Evolutionary conservation across 768 basidiomycete genomes (phyloP).

Genomic region (Mycena floridula): DNA sequence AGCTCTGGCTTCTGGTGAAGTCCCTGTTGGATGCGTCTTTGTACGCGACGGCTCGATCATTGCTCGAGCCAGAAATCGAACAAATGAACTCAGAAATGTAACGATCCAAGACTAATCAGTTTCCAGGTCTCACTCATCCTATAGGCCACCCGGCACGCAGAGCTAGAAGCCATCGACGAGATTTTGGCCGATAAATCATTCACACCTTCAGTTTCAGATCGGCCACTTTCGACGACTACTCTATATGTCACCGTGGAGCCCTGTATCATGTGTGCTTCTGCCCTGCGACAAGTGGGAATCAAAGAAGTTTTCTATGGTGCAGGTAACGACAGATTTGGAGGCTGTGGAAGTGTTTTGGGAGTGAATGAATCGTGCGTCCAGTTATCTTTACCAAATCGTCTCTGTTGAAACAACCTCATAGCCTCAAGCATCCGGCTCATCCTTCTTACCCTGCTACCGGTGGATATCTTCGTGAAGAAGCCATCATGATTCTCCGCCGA

Average conservation of each 20-base stretch:
- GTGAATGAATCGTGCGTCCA: constrained; percentile 67
- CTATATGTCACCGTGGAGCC: constrained; percentile 99
- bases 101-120: constrained; percentile 11
- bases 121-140: no score
- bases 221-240: constrained; percentile 72
- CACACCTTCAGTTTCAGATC: constrained; percentile 53
- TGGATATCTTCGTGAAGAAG: constrained; percentile 75
- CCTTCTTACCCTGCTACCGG: constrained; percentile 69
- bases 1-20: constrained; percentile 79
- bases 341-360: constrained; percentile 89
- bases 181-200: constrained; percentile 62
- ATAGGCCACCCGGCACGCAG: constrained; percentile 94
- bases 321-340: constrained; percentile 93
- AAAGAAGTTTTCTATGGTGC: constrained; percentile 89
- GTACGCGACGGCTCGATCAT: constrained; percentile 74
- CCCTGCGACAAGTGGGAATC: constrained; percentile 89
- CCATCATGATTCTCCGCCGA: constrained; percentile 78
- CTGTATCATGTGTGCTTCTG: constrained; percentile 98
- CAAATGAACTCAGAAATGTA: constrained; percentile 92
- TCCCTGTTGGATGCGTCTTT: constrained; percentile 96
- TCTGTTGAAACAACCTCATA: constrained; percentile 20
- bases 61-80: constrained; percentile 85
- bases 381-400: constrained; percentile 2
- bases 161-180: constrained; percentile 91
- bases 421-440: constrained; percentile 68